These are phyloP conservation scores for Fomitopsis betulina DNA, from an alignment of 1,284 basidiomycete species.

Conservation along the genomic window DNA sequence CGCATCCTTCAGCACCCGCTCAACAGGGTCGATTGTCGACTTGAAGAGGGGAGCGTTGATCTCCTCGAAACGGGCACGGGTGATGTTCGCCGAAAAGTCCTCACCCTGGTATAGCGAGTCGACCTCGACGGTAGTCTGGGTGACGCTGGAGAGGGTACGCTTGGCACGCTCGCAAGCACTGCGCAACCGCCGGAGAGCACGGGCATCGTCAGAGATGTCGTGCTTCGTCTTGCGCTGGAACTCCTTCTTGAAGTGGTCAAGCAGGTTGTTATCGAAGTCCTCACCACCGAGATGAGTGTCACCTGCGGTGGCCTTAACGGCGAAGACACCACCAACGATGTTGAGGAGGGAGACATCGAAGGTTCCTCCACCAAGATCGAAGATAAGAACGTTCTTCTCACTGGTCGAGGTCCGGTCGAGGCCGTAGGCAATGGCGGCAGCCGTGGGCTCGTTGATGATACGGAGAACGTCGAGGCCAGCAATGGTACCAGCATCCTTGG, in stretches of 20 bases:
- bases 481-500: constrained; percentile 93
- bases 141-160: constrained; percentile 95
- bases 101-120: constrained; percentile 95
- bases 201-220: constrained; percentile 92
- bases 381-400: constrained; percentile 99
- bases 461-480: constrained; percentile 93
- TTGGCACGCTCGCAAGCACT: constrained; percentile 99
- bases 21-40: constrained; percentile 96
- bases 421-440: constrained; percentile 93
- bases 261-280: constrained; percentile 96
- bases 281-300: constrained; percentile 98
- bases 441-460: constrained; percentile 97
- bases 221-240: constrained; percentile 98
- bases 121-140: constrained; percentile 97
- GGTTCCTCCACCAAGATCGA: constrained; percentile 98
- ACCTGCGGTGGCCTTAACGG: constrained; percentile 97
- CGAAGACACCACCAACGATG: constrained; percentile 96
- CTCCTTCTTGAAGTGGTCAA: constrained; percentile 98
- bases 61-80: constrained; percentile 99
- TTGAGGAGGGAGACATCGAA: constrained; percentile 98
- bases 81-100: constrained; percentile 96
- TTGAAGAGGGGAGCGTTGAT: constrained; percentile 95
- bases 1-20: constrained; percentile 98
- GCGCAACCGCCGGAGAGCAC: constrained; percentile 95
- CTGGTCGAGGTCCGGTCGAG: constrained; percentile 85